These are phyloP conservation scores for Lepidium sativum DNA, from an alignment of 345 rosid genomes.

Conservation along the genomic window DNA sequence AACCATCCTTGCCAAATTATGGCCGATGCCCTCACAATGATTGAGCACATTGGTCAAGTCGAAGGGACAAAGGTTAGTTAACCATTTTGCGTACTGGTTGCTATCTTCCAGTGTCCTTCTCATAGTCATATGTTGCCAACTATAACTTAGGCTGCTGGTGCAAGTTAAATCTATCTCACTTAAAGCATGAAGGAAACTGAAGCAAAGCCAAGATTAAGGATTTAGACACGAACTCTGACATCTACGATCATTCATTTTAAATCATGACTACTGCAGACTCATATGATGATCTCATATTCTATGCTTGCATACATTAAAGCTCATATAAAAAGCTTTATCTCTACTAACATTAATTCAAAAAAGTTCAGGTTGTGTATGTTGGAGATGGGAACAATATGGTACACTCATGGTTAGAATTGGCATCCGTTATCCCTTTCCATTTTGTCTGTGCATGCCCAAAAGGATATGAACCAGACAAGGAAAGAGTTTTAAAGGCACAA, in stretches of 20 bases:
- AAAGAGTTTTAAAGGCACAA: slow-evolving; percentile 64
- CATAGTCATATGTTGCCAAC: not conserved
- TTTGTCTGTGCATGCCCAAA: slow-evolving; percentile 89
- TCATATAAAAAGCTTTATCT: not conserved
- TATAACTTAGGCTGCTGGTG: not conserved
- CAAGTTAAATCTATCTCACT: not conserved
- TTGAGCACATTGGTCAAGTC: slow-evolving; percentile 74
- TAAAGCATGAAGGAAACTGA: not conserved
- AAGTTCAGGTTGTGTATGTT: slow-evolving; percentile 82
- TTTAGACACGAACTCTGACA: not conserved
- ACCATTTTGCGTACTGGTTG: not conserved
- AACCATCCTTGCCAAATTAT: slow-evolving; percentile 97
- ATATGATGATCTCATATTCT: not conserved
- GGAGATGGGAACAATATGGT: slow-evolving; percentile 97
- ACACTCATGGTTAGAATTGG: slow-evolving; percentile 89
- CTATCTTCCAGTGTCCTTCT: not conserved
- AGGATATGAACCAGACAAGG: slow-evolving; percentile 81
- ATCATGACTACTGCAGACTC: not conserved
- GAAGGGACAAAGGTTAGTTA: slow-evolving; percentile 84
- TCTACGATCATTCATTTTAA: not conserved
- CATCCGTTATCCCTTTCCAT: slow-evolving; percentile 90
- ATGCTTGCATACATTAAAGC: not conserved
- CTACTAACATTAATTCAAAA: not conserved
- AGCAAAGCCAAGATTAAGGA: not conserved
- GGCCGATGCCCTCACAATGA: slow-evolving; percentile 97